Base-by-base conservation (phyloP, 1,139 yeast genomes). In the Wickerhamomyces sp. region DNA sequence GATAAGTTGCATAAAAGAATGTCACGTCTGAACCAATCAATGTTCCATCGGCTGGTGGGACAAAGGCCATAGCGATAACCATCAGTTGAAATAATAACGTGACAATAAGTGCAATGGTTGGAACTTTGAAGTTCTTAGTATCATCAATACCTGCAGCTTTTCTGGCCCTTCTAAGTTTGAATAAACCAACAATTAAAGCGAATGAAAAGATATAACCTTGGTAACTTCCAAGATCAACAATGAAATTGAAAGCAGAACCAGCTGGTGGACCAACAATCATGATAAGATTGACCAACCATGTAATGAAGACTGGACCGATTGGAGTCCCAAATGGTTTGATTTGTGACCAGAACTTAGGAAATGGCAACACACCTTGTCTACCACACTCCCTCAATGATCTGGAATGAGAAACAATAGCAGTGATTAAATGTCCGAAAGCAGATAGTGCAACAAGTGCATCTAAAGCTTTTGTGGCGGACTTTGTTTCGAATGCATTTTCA, bases 361-460 rank as follows among this genome's bases (percentile, higher is more conserved):
- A 72, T 15, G 77, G 76, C 39, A 72, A 61, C 14, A 72, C 73
- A 44, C 76, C 76, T 56, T 72, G 75, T 58, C 76, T 63, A 9
- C 76, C 76, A 58, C 74, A 69, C 52, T 72, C 76, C 59, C 75
- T 66, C 33, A 72, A 59, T 10, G 67, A 51, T 59, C 76, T 64
- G 6, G 74, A 66, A 46, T 71, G 75, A 2, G 72, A 68, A 27
- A 72, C 58, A 41, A 67, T 59, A 10, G 67, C 73, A 9, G 75
- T 68, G 18, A 69, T 51, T 44, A 71, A 61, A 52, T 72, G 75
- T 11, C 75, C 75, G 43, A 69, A 63, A 7, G 75, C 72, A 23
- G 73, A 67, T 27, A 72, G 55, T 3, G 75, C 73, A 49, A 72
- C 72, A 47, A 71, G 59, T 1, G 61, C 68, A 47, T 64, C 64